Base-by-base conservation (phyloP, 2,329 filamentous ascomycete genomes). In the Colletotrichum musae region DNA sequence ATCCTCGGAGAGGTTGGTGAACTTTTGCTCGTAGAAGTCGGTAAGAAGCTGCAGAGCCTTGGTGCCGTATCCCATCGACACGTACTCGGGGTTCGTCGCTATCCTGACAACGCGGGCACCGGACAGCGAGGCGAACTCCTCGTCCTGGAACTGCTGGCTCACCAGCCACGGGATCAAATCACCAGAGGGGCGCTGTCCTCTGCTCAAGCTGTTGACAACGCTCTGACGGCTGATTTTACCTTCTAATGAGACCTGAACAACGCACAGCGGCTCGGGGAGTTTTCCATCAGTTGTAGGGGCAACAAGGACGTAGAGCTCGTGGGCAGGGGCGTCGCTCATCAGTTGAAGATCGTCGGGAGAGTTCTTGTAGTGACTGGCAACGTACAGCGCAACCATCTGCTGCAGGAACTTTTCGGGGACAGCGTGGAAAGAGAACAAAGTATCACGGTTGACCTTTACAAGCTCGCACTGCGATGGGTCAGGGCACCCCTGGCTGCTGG, bases 101-200 rank as follows among this genome's bases (percentile, higher is more conserved):
- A 99, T 98, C 57, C 96, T 91, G 16, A 99, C 95, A 54, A 99
- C 85, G 70, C 96, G 90, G 41, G 95, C 96, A 64, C 96, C 97
- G 15, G 95, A 98, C 1, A 99, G 87, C 48, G 93, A 92, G 13
- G 95, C 96, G 78, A 99, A 99, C 73, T 98, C 94, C 73, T 97
- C 94, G 75, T 99, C 96, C 77, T 98, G 96, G 84, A 97, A 99
- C 78, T 99, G 96, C 78, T 98, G 95, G 78, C 94, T 97, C 71
- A 99, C 93, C 39, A 98, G 88, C 96, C 96, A 99, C 1, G 96
- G 96, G 66, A 99, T 99, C 62, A 99, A 84, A 80, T 99, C 96
- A 75, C 96, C 96, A 47, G 93, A 91, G 1, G 95, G 94, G 74
- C 96, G 88, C 78, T 96, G 93, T 45, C 96, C 97, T 78, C 96